phyloP scores from a whole-genome alignment of 1,284 basidiomycete genomes.

The Malassezia psittaci region DNA sequence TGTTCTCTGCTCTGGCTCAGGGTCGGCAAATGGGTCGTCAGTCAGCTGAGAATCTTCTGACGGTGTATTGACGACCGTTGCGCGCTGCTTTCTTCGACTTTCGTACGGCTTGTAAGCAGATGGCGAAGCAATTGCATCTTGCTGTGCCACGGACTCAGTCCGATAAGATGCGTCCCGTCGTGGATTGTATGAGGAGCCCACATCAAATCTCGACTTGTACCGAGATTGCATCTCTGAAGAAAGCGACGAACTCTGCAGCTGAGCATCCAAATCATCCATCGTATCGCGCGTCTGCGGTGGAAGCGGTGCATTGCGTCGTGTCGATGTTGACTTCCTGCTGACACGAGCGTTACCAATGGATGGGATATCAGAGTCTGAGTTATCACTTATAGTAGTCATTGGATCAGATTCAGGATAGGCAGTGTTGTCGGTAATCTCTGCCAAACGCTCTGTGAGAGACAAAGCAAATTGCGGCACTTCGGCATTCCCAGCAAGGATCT shows the following conservation, averaged over 20 bases:
- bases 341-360: no score
- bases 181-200: no score
- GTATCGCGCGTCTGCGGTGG: slow-evolving; percentile 11
- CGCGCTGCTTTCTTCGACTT: neutral
- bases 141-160: no score
- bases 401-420: neutral
- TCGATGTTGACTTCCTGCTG: slow-evolving; percentile 6
- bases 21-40: slow-evolving; percentile 11
- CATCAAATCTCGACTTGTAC: neutral
- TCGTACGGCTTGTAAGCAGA: neutral
- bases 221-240: neutral
- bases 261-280: slow-evolving; percentile 35
- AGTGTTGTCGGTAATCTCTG: slow-evolving; percentile 4
- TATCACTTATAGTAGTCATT: neutral
- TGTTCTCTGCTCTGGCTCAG: neutral
- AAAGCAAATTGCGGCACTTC: slow-evolving; percentile 22
- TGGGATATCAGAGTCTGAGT: no score
- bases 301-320: slow-evolving; percentile 14
- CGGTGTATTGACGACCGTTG: neutral
- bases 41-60: no score
- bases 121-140: neutral
- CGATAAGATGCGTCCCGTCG: no score
- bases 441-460: slow-evolving; percentile 9
- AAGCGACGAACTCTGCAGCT: slow-evolving; percentile 22
- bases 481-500: slow-evolving; percentile 33